Conservation (phyloP, 768 basidiomycete genomes). For the Rhizopogon vulgaris region DNA sequence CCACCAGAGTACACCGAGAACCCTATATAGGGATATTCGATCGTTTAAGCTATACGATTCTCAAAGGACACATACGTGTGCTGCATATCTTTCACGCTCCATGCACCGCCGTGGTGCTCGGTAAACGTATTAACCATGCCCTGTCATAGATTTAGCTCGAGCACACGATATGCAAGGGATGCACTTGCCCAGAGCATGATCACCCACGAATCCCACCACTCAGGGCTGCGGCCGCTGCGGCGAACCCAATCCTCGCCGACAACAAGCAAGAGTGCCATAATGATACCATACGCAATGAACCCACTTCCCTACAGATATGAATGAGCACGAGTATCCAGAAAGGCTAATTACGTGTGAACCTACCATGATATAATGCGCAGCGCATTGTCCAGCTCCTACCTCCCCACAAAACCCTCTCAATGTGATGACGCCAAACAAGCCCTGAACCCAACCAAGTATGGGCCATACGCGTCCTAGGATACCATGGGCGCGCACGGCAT, state of each 20-base stretch:
- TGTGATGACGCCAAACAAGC: conserved; percentile 77
- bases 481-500: conserved; percentile 64
- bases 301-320: conserved; percentile 53
- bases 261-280: conserved; percentile 74
- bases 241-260: conserved; percentile 76
- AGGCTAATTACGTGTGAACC: conserved; percentile 5
- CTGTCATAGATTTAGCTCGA: conserved; percentile 1
- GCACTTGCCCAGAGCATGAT: conserved; percentile 47
- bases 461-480: conserved; percentile 82
- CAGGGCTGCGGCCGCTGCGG: conserved; percentile 66
- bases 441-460: conserved; percentile 82
- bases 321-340: conserved; percentile 10
- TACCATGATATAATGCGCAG: conserved; percentile 82
- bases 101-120: conserved; percentile 72
- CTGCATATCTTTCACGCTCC: conserved; percentile 94
- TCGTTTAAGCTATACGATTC: neutral
- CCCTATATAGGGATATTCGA: conserved; percentile 30
- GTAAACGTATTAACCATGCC: conserved; percentile 84
- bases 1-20: conserved; percentile 66
- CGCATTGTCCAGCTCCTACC: conserved; percentile 68
- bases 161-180: neutral
- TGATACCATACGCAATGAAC: conserved; percentile 81
- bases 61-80: conserved; percentile 61
- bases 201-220: conserved; percentile 80
- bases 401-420: conserved; percentile 79